These are phyloP conservation scores for Endocalyx cinctus DNA, from an alignment of 2,329 filamentous ascomycete genomes.

Conservation along the genomic window DNA sequence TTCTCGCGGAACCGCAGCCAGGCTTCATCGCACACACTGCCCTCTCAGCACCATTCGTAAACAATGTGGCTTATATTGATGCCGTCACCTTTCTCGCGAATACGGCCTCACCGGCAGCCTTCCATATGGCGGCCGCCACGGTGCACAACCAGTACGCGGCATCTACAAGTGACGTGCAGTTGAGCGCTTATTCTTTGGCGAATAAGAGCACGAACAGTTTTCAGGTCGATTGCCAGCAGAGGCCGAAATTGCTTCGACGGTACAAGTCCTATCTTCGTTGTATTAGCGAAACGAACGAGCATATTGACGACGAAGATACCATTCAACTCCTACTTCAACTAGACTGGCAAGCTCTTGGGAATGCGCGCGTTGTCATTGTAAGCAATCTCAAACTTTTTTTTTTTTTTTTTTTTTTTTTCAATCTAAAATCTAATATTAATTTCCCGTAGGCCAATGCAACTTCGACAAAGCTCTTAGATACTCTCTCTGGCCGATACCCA, in stretches of 20 bases:
- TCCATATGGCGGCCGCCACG: slow-evolving; percentile 28
- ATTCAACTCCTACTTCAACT: slow-evolving; percentile 20
- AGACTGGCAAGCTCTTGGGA: slow-evolving; percentile 23
- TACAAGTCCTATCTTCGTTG: slow-evolving; percentile 26
- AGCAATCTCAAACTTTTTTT: slow-evolving; percentile 4
- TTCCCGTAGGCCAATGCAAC: not conserved
- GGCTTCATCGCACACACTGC: slow-evolving; percentile 32
- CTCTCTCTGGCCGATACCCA: slow-evolving; percentile 12
- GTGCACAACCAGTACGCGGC: slow-evolving; percentile 6
- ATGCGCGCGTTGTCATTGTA: slow-evolving; percentile 24
- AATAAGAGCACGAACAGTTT: slow-evolving; percentile 14
- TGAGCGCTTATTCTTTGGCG: slow-evolving; percentile 14
- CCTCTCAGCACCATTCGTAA: slow-evolving; percentile 33
- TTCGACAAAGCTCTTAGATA: slow-evolving; percentile 5
- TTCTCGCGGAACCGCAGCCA: slow-evolving; percentile 28
- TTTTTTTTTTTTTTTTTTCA: not conserved
- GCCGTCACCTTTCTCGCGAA: slow-evolving; percentile 35
- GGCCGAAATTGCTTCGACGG: slow-evolving; percentile 25
- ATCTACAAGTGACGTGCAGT: slow-evolving; percentile 8
- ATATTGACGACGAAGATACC: slow-evolving; percentile 18
- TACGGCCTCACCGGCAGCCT: slow-evolving; percentile 27
- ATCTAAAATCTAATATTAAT: not conserved
- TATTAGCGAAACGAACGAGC: slow-evolving; percentile 15
- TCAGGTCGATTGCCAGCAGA: slow-evolving; percentile 10
- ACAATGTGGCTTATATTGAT: slow-evolving; percentile 28